Evolutionary conservation across 176 grass and related monocot genomes (phyloP).

Genomic region (Oryza glumipatula): DNA sequence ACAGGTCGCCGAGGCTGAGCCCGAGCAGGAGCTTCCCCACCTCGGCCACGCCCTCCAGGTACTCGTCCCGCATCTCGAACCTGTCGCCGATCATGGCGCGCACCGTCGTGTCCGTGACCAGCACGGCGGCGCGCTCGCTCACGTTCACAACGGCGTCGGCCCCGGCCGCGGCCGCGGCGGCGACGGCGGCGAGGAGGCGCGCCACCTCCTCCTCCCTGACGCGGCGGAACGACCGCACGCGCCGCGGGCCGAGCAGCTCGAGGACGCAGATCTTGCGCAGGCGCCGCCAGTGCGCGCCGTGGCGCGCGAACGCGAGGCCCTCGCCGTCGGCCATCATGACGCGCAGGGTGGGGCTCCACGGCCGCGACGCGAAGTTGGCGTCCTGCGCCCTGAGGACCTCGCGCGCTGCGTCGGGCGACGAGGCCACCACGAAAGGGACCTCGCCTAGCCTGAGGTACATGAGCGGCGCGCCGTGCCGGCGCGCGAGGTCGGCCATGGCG

Average conservation of each 20-base stretch:
- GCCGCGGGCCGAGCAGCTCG: conserved; percentile 40
- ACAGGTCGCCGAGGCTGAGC: conserved; percentile 4
- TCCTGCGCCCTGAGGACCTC: conserved; percentile 45
- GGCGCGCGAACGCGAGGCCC: conserved; percentile 20
- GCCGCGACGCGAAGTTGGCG: conserved; percentile 28
- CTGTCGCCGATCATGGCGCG: conserved; percentile 38
- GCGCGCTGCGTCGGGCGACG: conserved; percentile 6
- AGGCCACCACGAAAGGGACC: conserved; percentile 21
- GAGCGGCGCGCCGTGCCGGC: conserved; percentile 22
- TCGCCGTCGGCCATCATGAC: conserved; percentile 16
- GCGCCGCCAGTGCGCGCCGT: conserved; percentile 46
- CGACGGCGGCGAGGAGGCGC: conserved; percentile 18
- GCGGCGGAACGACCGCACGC: conserved; percentile 36
- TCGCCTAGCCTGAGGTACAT: conserved; percentile 44
- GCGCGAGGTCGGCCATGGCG: conserved; percentile 35
- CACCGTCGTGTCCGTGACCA: conserved; percentile 19
- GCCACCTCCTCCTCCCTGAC: conserved; percentile 43
- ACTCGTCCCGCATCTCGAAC: conserved; percentile 10
- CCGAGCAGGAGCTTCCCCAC: neutral
- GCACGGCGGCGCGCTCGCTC: conserved; percentile 23
- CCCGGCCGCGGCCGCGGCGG: neutral
- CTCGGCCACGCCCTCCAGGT: neutral
- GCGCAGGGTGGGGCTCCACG: neutral
- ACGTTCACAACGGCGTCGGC: conserved; percentile 31
- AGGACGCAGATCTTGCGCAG: conserved; percentile 44